These are phyloP conservation scores for Tetradesmus lagerheimii DNA, from an alignment of 139 green algal species.

Conservation along the genomic window DNA sequence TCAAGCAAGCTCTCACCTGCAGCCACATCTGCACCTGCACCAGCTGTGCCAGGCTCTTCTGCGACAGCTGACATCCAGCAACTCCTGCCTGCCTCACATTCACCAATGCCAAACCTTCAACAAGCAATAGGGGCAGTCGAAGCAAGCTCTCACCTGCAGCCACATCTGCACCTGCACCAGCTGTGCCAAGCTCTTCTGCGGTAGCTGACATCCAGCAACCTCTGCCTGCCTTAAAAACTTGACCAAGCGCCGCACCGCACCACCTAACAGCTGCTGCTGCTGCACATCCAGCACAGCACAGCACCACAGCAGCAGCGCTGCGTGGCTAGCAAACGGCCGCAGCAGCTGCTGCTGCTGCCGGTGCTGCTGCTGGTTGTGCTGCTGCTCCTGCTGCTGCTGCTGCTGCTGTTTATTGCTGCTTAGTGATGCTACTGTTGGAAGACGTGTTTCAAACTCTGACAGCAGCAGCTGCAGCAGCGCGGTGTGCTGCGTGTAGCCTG, in stretches of 20 bases:
- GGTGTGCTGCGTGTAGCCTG: neutral
- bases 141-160: constrained; percentile 2
- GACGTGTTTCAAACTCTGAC: neutral
- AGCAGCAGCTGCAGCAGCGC: neutral
- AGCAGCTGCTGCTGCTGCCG: neutral
- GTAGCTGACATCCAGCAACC: neutral
- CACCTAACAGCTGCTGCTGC: neutral
- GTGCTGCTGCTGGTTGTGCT: constrained; percentile 17
- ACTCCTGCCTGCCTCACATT: too few species aligned
- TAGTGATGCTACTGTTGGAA: neutral
- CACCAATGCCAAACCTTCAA: too few species aligned
- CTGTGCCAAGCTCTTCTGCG: neutral
- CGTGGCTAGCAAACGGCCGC: neutral
- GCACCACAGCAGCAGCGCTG: constrained; percentile 29
- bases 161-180: constrained; percentile 46
- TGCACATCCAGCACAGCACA: constrained; percentile 6
- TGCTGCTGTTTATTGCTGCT: constrained; percentile 33
- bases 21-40: constrained; percentile 44
- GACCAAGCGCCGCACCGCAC: neutral
- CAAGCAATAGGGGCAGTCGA: too few species aligned
- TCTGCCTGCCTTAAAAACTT: constrained; percentile 10
- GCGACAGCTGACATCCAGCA: too few species aligned
- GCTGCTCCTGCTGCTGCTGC: constrained; percentile 22
- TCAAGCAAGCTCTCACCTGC: neutral
- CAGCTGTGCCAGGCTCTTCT: constrained; percentile 16